A percentile compares a stretch with the other conserved stretches of the same genome.
phyloP scores from a whole-genome alignment of 371 early-diverging fungal species.

The Mucor circinelloides region DNA sequence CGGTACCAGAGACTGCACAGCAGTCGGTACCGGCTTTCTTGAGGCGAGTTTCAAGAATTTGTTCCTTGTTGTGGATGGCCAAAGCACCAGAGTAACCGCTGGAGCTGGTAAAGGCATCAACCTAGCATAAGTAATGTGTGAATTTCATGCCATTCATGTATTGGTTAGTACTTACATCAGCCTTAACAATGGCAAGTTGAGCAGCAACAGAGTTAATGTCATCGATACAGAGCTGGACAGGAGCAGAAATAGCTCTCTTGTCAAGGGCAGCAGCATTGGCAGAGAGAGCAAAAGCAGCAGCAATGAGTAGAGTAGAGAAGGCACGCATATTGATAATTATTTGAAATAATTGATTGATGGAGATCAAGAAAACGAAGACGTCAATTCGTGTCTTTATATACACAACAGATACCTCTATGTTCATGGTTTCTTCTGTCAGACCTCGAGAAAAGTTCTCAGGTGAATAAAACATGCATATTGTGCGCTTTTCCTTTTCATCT shows the following conservation, averaged over 20 bases:
- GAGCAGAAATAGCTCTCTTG: slow-evolving; percentile 18
- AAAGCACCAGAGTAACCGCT: slow-evolving; percentile 21
- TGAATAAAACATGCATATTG: neutral
- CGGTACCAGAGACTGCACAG: slow-evolving; percentile 1
- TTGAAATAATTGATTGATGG: neutral
- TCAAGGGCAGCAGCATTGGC: slow-evolving; percentile 24
- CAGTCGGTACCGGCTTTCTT: slow-evolving; percentile 20
- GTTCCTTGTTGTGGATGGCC: slow-evolving; percentile 10
- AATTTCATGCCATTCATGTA: neutral
- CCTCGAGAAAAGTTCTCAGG: neutral
- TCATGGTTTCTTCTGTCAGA: neutral
- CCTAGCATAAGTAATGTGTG: neutral
- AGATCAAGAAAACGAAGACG: neutral
- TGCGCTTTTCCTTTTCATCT: neutral
- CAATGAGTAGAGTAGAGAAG: neutral
- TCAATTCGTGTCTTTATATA: neutral
- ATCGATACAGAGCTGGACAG: neutral
- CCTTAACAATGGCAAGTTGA: slow-evolving; percentile 12
- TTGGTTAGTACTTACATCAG: neutral
- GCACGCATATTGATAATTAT: neutral
- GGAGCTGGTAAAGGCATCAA: slow-evolving; percentile 15
- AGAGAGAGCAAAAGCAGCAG: slow-evolving; percentile 12
- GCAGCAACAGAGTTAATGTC: slow-evolving; percentile 12
- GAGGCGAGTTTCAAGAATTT: slow-evolving; percentile 11
- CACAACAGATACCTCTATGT: neutral